These are phyloP conservation scores for Aureobasidium pullulans DNA, from an alignment of 2,329 filamentous ascomycete species.

Conservation along the genomic window DNA sequence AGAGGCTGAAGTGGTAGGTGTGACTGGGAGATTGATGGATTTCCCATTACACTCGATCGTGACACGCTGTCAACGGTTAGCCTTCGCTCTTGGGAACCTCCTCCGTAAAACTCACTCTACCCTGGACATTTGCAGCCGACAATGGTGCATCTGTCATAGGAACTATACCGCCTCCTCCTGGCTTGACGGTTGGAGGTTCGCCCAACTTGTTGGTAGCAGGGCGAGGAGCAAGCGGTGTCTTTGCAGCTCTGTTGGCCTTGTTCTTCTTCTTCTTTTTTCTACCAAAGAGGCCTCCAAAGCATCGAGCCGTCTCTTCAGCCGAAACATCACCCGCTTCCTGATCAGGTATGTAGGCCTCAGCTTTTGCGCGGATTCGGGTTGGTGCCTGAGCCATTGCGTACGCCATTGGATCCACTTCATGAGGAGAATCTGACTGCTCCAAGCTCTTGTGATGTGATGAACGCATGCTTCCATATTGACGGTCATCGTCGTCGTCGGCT, in stretches of 20 bases:
- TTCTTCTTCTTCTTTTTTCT: slow-evolving; percentile 23
- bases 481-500: neutral
- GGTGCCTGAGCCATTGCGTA: neutral
- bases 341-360: neutral
- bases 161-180: slow-evolving; percentile 41
- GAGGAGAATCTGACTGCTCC: neutral
- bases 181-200: slow-evolving; percentile 30
- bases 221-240: neutral
- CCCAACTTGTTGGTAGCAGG: neutral
- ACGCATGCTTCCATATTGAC: neutral
- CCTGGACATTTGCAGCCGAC: slow-evolving; percentile 66
- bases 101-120: slow-evolving; percentile 48
- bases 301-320: slow-evolving; percentile 18
- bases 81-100: slow-evolving; percentile 15
- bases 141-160: slow-evolving; percentile 66
- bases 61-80: slow-evolving; percentile 49
- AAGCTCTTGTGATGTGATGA: slow-evolving; percentile 1
- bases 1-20: slow-evolving; percentile 62
- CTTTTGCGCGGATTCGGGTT: neutral
- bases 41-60: slow-evolving; percentile 64
- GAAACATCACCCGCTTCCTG: neutral
- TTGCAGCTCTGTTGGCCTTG: neutral
- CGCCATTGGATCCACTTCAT: neutral
- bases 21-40: slow-evolving; percentile 64
- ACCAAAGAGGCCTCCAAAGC: slow-evolving; percentile 28